Percentiles rank a stretch among this genome's conserved stretches.
Conservation (phyloP, 257 asterid genomes). For the Solanum ossicruentum region DNA sequence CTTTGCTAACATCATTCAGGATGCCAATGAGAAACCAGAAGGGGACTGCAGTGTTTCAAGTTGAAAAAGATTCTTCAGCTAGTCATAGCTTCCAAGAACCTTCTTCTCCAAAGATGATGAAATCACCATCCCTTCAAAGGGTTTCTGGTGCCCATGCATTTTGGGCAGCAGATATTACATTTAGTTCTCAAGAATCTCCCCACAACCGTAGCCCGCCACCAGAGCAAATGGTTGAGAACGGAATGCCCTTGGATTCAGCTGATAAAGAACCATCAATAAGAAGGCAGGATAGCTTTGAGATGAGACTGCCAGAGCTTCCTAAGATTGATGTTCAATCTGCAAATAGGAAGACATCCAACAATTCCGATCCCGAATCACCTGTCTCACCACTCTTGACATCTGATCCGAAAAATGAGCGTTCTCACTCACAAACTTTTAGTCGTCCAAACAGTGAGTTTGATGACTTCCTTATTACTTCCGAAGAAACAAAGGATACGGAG, state of each 20-base stretch:
- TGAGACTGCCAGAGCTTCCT: constrained; percentile 88
- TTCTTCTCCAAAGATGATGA: constrained; percentile 81
- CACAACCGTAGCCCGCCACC: constrained; percentile 73
- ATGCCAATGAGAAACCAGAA: constrained; percentile 79
- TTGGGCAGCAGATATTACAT: constrained; percentile 56
- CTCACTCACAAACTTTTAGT: constrained; percentile 95
- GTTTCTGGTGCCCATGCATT: constrained; percentile 58
- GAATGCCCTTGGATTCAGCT: constrained; percentile 31
- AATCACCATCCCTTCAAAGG: constrained; percentile 94
- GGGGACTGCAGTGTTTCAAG: constrained; percentile 62
- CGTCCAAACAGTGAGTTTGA: constrained; percentile 68
- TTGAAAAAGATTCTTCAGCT: constrained; percentile 81
- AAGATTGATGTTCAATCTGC: constrained; percentile 84
- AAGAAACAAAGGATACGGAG: constrained; percentile 35
- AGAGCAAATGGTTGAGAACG: constrained; percentile 84
- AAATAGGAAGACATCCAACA: constrained; percentile 44
- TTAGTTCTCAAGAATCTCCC: constrained; percentile 73
- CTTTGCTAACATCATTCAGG: constrained; percentile 35
- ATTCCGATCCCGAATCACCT: constrained; percentile 95
- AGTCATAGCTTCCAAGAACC: constrained; percentile 76
- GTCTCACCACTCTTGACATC: constrained; percentile 99
- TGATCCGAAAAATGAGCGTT: constrained; percentile 92
- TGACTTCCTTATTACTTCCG: constrained; percentile 28
- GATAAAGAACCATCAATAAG: constrained; percentile 84
- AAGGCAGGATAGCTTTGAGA: constrained; percentile 98